Base-by-base conservation (phyloP, 495 filamentous ascomycete species). In the Aspergillus bertholletiae region DNA sequence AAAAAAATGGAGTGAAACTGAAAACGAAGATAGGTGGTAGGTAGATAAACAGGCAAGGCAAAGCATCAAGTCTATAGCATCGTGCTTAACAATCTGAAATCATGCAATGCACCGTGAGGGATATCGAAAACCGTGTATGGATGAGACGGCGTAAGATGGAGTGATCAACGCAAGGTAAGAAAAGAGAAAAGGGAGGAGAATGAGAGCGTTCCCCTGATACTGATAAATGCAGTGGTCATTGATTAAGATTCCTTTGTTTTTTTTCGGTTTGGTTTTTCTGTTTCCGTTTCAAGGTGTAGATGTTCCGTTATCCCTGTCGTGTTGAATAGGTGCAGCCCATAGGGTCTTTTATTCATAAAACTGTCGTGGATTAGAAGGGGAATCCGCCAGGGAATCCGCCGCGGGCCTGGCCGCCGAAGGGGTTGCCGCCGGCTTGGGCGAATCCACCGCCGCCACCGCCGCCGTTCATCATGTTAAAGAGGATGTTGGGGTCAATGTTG, bases 381-480 rank as follows among this genome's bases (percentile, higher is more conserved):
- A 73, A 77, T 50, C 67, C 71, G 28, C 65, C 65, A 26, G 64
- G 63, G 64, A 74, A 76, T 40, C 74, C 74, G 26, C 72, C 71
- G 21, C 53, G 62, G 46, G 58, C 56, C 30, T 68, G 64, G 20
- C 74, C 66, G 5, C 64, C 74, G 53, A 76, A 75, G 32, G 71
- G 71, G 35, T 69, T 57, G 20, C 77, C 75, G 28, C 77, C 77
- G 37, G 75, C 76, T 18, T 63, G 66, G 47, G 68, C 65, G 53
- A 75, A 75, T 41, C 73, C 74, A 40, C 72, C 70, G 21, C 68
- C 66, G 11, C 68, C 66, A 9, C 73, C 73, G 32, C 72, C 72
- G 34, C 72, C 73, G 62, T 76, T 74, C 74, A 79, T 77, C 79
- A 82, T 82, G 64, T 80, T 78, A 64, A 79, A 79, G 20, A 82